Base-by-base conservation (phyloP, 2,329 filamentous ascomycete genomes). In the Herpotrichia juniperi region DNA sequence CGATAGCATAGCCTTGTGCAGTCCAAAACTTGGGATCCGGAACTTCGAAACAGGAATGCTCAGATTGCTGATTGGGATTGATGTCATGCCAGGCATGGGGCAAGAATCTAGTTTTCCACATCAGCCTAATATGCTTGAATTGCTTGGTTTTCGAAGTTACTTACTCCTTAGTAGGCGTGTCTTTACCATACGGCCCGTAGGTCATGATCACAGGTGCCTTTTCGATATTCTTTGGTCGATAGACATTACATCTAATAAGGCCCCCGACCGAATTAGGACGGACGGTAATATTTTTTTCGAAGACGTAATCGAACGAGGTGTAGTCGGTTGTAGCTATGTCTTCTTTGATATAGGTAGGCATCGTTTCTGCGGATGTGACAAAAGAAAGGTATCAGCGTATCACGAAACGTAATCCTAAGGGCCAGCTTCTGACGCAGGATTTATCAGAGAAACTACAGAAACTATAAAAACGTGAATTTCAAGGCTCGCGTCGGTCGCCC, bases 181-280 rank as follows among this genome's bases (percentile, higher is more conserved):
- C 87, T 60, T 91, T 90, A 40, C 87, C 87, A 57, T 90, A 90
- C 0, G 88, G 88, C 0, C 87, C 87, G 57, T 90, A 90, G 0
- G 87, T 90, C 2, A 87, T 83, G 7, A 90, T 68, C 0, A 88
- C 87, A 0, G 88, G 87, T 19, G 78, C 78, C 54, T 68, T 75
- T 10, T 56, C 46, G 5, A 58, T 56, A 3, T 62, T 53, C 43
- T 79, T 80, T 1, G 80, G 80, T 2, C 79, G 71, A 56, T 82
- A 83, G 2, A 83, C 75, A 63, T 82, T 83, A 61, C 74, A 77
- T 10, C 81, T 67, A 4, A 82, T 73, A 2, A 80, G 66, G 2
- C 78, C 75, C 30, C 71, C 61, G 5, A 59, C 61, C 28, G 62
- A 67, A 51, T 76, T 78, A n/a, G 80, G 58, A 2, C 71, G 64